Evolutionary conservation across 2,329 filamentous ascomycete species (phyloP).

Genomic region (Purpureocillium lavendulum): DNA sequence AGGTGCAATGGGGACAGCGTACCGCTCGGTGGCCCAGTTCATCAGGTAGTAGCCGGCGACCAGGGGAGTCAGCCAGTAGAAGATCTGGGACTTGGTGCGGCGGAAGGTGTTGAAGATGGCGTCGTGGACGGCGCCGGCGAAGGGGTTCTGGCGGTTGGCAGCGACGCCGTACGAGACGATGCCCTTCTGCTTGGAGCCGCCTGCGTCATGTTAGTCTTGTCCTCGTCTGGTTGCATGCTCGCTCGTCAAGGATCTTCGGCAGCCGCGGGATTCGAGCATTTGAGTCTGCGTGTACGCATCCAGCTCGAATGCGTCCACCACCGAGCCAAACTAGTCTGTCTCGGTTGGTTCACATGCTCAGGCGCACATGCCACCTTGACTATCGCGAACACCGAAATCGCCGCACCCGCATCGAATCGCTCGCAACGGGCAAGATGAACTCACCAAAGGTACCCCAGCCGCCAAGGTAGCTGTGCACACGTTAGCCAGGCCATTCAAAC

Average conservation of each 20-base stretch:
- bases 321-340: background rate
- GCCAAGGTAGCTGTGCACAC: constrained; percentile 55
- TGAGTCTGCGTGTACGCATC: no score
- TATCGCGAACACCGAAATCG: no score
- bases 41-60: constrained; percentile 72
- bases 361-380: background rate
- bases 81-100: constrained; percentile 74
- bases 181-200: constrained; percentile 53
- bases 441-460: constrained; percentile 69
- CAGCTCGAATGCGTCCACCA: background rate
- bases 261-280: no score
- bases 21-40: constrained; percentile 90
- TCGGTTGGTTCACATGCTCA: background rate
- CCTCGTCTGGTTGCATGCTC: no score
- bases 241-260: no score
- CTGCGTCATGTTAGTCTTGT: constrained; percentile 20
- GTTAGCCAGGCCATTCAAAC: constrained; percentile 14
- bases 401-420: no score
- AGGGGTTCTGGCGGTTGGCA: constrained; percentile 80
- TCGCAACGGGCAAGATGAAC: constrained; percentile 22
- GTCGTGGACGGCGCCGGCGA: constrained; percentile 68
- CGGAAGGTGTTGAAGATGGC: constrained; percentile 96
- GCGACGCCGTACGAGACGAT: constrained; percentile 68
- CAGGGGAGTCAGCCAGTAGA: constrained; percentile 80
- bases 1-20: constrained; percentile 29